phyloP scores from a whole-genome alignment of 2,329 filamentous ascomycete species.

The Colletotrichum orchidophilum region DNA sequence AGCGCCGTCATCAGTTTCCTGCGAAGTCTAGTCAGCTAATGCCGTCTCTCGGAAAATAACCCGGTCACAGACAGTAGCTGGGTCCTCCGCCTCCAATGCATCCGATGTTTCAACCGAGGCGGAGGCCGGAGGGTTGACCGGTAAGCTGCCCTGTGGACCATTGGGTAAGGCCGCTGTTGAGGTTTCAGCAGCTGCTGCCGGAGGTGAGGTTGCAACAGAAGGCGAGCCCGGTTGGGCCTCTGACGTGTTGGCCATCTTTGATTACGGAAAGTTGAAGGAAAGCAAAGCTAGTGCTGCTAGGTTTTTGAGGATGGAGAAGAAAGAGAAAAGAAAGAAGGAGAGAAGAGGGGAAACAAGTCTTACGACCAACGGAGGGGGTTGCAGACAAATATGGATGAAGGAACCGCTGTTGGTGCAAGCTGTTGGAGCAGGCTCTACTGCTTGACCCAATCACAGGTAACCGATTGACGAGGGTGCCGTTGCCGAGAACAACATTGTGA shows the following conservation, averaged over 20 bases:
- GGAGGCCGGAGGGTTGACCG: no score
- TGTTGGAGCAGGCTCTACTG: neutral
- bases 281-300: accelerated
- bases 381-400: neutral
- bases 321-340: neutral
- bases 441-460: neutral
- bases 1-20: neutral
- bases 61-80: no score
- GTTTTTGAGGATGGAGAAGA: neutral
- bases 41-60: no score
- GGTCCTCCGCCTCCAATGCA: no score
- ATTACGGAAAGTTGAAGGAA: neutral
- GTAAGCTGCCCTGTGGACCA: no score
- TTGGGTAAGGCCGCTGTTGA: neutral
- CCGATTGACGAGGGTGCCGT: neutral
- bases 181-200: neutral
- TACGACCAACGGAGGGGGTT: neutral
- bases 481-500: neutral
- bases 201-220: neutral
- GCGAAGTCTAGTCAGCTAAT: no score
- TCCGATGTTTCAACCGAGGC: no score
- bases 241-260: neutral
- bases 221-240: neutral
- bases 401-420: neutral
- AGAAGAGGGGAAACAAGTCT: neutral